Conservation (phyloP, 805 yeast species). For the Osmozyma mogii region DNA sequence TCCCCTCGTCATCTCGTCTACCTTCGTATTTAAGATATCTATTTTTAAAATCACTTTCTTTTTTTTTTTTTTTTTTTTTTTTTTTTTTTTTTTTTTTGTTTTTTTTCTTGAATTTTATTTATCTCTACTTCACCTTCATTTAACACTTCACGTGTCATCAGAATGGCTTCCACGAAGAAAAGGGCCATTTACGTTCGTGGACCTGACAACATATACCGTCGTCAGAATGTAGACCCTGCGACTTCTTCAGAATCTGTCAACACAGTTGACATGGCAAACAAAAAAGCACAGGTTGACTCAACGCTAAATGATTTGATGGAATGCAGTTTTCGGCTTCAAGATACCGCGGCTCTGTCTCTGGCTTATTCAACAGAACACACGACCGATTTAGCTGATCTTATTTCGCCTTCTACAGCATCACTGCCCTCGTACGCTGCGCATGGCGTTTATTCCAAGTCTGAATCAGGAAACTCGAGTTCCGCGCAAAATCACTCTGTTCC, state of each 20-base stretch:
- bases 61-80: no score
- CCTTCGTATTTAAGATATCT: no score
- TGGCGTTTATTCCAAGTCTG: not conserved
- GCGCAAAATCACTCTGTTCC: no score
- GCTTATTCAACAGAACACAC: not conserved
- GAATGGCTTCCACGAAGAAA: constrained; percentile 1
- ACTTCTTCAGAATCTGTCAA: no score
- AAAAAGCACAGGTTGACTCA: not conserved
- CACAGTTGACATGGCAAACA: no score
- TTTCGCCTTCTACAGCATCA: not conserved
- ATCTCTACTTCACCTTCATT: no score
- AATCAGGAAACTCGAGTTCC: not conserved
- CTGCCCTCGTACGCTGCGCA: not conserved
- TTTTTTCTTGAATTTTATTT: no score
- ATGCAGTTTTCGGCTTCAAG: not conserved
- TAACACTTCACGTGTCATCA: no score
- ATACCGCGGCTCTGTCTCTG: not conserved
- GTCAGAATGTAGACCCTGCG: no score
- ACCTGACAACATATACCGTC: constrained; percentile 6
- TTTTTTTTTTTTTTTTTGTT: no score
- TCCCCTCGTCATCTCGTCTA: no score
- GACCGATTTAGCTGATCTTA: not conserved
- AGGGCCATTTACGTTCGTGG: constrained; percentile 7
- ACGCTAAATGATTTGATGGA: not conserved
- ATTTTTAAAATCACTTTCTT: no score